phyloP scores from a whole-genome alignment of 345 rosid genomes.

The Hirschfeldia incana region DNA sequence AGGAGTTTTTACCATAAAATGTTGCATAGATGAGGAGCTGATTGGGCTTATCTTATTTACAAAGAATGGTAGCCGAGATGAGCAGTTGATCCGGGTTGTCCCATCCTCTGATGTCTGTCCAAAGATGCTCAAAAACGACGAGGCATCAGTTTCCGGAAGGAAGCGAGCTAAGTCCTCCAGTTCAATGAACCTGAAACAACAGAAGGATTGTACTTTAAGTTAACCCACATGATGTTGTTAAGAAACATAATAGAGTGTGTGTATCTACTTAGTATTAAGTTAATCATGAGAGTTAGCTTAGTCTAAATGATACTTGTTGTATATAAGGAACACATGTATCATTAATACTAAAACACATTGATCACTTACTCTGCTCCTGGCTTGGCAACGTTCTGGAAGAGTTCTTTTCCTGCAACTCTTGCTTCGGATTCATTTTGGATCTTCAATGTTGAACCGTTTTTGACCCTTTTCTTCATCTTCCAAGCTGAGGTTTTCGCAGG shows the following conservation, averaged over 20 bases:
- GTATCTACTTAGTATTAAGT: too few species aligned
- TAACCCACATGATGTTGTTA: too few species aligned
- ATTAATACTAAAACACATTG: too few species aligned
- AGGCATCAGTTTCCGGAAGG: neutral
- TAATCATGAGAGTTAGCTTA: too few species aligned
- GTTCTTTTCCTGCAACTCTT: neutral
- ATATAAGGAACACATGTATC: too few species aligned
- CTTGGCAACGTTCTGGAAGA: neutral
- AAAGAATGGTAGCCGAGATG: neutral
- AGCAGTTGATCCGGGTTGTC: neutral
- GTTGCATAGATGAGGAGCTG: neutral
- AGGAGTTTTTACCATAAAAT: neutral
- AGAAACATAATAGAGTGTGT: too few species aligned
- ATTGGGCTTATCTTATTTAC: neutral
- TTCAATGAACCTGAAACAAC: neutral
- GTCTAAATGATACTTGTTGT: too few species aligned
- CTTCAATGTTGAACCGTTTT: neutral
- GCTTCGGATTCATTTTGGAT: neutral
- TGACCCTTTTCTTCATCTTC: neutral
- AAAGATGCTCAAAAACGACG: neutral
- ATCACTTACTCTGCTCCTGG: neutral
- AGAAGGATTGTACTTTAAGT: too few species aligned
- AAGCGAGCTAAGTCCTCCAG: neutral
- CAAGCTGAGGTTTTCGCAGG: neutral
- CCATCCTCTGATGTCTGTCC: neutral